Percentiles rank a stretch among this genome's conserved stretches.
Conservation (phyloP, 495 filamentous ascomycete genomes). For the Pyrenula massariospora region DNA sequence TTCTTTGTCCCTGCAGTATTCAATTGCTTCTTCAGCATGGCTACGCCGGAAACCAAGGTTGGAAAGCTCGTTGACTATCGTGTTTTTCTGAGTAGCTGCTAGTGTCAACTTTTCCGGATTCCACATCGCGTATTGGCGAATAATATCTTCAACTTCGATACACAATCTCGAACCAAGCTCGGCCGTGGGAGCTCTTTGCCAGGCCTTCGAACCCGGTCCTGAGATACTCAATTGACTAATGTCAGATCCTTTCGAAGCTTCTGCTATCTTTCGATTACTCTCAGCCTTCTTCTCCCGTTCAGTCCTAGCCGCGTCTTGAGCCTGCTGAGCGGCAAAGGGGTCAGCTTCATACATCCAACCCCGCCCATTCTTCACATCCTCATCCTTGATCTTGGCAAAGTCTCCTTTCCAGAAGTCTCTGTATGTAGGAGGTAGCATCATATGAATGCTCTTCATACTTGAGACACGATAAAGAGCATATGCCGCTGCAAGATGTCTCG, state of each 20-base stretch:
- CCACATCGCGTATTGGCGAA: slow-evolving; percentile 71
- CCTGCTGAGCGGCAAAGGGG: slow-evolving; percentile 69
- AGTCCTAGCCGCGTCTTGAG: slow-evolving; percentile 64
- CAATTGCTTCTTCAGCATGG: slow-evolving; percentile 80
- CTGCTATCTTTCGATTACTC: slow-evolving; percentile 35
- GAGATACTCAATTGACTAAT: slow-evolving; percentile 37
- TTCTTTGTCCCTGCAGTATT: slow-evolving; percentile 82
- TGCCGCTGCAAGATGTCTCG: slow-evolving; percentile 82
- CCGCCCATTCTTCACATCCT: slow-evolving; percentile 62
- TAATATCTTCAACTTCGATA: slow-evolving; percentile 61
- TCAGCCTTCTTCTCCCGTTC: slow-evolving; percentile 56
- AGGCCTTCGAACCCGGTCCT: slow-evolving; percentile 46
- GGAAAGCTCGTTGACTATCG: slow-evolving; percentile 62
- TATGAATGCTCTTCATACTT: slow-evolving; percentile 87
- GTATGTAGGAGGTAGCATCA: slow-evolving; percentile 87
- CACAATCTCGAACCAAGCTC: slow-evolving; percentile 79
- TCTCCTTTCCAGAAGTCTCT: slow-evolving; percentile 76
- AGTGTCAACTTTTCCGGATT: slow-evolving; percentile 66
- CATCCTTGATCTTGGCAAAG: slow-evolving; percentile 66
- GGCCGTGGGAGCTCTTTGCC: slow-evolving; percentile 76
- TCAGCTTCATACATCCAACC: slow-evolving; percentile 95
- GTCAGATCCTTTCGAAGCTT: slow-evolving; percentile 50
- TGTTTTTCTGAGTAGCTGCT: slow-evolving; percentile 35
- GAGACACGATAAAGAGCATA: slow-evolving; percentile 84
- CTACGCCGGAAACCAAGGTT: slow-evolving; percentile 71